phyloP scores from a whole-genome alignment of 208 protist genomes.

The Acanthamoeba healyi region DNA sequence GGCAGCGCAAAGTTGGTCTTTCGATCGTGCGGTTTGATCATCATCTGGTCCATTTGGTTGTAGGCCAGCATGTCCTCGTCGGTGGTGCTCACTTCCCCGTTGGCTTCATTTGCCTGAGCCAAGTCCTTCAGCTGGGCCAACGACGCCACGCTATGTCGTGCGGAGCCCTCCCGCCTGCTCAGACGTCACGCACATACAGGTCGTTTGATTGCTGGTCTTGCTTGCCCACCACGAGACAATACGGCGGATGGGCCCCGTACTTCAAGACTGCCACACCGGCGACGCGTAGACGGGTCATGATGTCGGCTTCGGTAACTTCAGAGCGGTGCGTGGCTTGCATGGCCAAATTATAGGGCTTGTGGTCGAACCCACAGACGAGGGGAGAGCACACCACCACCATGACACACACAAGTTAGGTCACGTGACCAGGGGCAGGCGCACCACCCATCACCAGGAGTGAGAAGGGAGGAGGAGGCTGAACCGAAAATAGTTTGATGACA shows the following conservation, averaged over 20 bases:
- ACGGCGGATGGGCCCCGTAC: too few relatives aligned
- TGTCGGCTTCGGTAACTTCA: neutral
- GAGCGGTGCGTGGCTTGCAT: neutral
- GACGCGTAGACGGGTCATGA: neutral
- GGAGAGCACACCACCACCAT: neutral
- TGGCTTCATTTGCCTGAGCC: neutral
- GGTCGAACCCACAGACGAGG: too few relatives aligned
- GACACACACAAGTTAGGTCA: neutral
- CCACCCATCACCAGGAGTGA: too few relatives aligned
- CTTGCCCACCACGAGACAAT: too few relatives aligned
- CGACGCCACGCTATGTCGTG: neutral
- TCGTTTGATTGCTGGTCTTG: too few relatives aligned
- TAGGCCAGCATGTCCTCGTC: neutral
- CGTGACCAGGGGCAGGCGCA: too few relatives aligned
- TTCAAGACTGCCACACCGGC: neutral
- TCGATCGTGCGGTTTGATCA: neutral
- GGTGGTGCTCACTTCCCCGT: neutral
- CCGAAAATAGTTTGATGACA: conserved; percentile 28
- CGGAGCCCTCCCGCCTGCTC: neutral
- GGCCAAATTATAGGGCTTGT: conserved; percentile 50
- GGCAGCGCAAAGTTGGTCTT: conserved; percentile 30
- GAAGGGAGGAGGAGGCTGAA: too few relatives aligned
- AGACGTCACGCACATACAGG: too few relatives aligned
- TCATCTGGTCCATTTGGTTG: conserved; percentile 13
- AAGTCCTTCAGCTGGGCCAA: neutral